A percentile compares a stretch with the other conserved stretches of the same genome.
Evolutionary conservation across 768 basidiomycete genomes (phyloP).

Genomic region (Pleurotus djamor): DNA sequence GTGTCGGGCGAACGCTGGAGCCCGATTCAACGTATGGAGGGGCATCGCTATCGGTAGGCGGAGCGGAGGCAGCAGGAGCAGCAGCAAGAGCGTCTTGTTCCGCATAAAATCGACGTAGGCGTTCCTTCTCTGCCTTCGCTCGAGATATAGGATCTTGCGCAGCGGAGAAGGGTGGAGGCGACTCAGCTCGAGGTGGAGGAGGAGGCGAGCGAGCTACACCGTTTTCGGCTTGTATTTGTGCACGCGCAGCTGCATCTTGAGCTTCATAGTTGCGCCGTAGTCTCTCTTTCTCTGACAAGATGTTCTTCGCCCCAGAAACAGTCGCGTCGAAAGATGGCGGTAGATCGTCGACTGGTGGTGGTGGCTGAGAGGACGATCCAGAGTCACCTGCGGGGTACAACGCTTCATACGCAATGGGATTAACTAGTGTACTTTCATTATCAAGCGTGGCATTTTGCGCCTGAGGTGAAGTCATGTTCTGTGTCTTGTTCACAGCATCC

Average conservation of each 20-base stretch:
- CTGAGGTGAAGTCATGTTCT: slow-evolving; percentile 23
- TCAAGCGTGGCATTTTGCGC: not conserved
- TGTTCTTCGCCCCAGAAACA: slow-evolving; percentile 30
- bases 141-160: slow-evolving; percentile 22
- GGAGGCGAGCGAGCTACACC: slow-evolving; percentile 17
- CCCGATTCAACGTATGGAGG: slow-evolving; percentile 11
- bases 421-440: slow-evolving; percentile 14
- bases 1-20: slow-evolving; percentile 14
- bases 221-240: slow-evolving; percentile 17
- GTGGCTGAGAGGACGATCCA: slow-evolving; percentile 23
- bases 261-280: slow-evolving; percentile 63
- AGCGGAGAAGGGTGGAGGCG: slow-evolving; percentile 20
- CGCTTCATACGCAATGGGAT: slow-evolving; percentile 61
- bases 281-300: slow-evolving; percentile 66
- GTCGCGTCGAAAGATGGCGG: slow-evolving; percentile 54
- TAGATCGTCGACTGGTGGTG: slow-evolving; percentile 29
- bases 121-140: slow-evolving; percentile 53
- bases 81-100: slow-evolving; percentile 46
- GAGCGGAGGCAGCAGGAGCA: slow-evolving; percentile 10
- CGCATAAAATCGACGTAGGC: slow-evolving; percentile 52
- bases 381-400: slow-evolving; percentile 44
- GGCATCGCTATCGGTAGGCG: not conserved
- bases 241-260: slow-evolving; percentile 55
- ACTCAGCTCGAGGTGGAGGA: slow-evolving; percentile 12
- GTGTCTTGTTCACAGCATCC: slow-evolving; percentile 63